These are phyloP conservation scores for Isoetes engelmannii DNA, from an alignment of 83 land plant genomes.

Conservation along the genomic window DNA sequence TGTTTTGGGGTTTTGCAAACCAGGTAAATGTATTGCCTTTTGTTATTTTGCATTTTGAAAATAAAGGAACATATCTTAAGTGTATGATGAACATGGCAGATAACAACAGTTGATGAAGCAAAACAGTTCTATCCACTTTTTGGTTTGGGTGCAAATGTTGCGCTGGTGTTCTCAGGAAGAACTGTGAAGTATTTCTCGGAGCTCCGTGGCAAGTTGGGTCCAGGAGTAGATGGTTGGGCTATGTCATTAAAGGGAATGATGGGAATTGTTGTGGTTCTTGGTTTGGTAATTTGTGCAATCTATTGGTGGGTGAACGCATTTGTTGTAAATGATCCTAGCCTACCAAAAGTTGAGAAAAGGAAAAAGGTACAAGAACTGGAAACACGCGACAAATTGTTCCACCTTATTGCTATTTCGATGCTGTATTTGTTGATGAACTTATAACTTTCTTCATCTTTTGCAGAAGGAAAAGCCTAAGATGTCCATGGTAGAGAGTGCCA, in stretches of 20 bases:
- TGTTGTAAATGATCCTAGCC: constrained; percentile 59
- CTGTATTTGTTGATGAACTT: neutral
- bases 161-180: constrained; percentile 93
- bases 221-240: constrained; percentile 99
- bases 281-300: constrained; percentile 55
- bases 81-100: constrained; percentile 44
- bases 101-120: constrained; percentile 95
- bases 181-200: constrained; percentile 96
- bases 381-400: no score
- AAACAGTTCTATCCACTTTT: constrained; percentile 93
- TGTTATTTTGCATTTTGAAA: neutral
- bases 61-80: neutral
- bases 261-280: constrained; percentile 83
- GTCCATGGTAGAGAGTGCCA: constrained; percentile 85
- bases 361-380: no score
- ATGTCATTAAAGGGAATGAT: constrained; percentile 95
- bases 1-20: constrained; percentile 99
- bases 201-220: constrained; percentile 62
- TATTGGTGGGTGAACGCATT: constrained; percentile 85
- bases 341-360: constrained; percentile 58
- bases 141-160: constrained; percentile 96
- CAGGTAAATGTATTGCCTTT: constrained; percentile 59
- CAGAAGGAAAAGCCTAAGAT: constrained; percentile 85
- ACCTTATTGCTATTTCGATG: no score
- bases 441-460: constrained; percentile 1